These are phyloP conservation scores for Cinnamomum chago DNA, from an alignment of 164 flowering plant species.

Conservation along the genomic window DNA sequence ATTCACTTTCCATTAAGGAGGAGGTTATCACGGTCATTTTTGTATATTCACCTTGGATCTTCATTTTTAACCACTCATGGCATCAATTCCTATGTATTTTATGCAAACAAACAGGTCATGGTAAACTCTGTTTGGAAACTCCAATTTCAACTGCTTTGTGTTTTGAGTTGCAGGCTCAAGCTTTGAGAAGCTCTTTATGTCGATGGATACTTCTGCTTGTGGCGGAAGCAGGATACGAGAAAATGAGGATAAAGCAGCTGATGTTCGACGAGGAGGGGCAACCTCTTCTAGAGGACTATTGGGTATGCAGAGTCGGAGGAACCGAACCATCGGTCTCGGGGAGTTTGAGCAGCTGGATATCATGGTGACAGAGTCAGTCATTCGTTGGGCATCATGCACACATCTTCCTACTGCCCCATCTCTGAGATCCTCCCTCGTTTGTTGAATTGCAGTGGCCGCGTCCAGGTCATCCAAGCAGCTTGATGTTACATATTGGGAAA, in stretches of 20 bases:
- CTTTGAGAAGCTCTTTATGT: slow-evolving; percentile 29
- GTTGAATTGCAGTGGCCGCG: slow-evolving; percentile 25
- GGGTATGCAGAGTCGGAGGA: slow-evolving; percentile 60
- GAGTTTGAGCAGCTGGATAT: slow-evolving; percentile 71
- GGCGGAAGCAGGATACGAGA: slow-evolving; percentile 15
- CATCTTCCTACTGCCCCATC: slow-evolving; percentile 59
- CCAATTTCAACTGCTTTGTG: slow-evolving; percentile 1
- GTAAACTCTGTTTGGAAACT: neutral
- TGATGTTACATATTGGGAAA: neutral
- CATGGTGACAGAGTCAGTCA: slow-evolving; percentile 69
- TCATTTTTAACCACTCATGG: too few species aligned
- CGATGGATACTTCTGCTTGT: slow-evolving; percentile 22
- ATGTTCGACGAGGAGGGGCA: slow-evolving; percentile 32
- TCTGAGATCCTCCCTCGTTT: slow-evolving; percentile 72
- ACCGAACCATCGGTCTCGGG: slow-evolving; percentile 78
- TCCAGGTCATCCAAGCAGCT: neutral
- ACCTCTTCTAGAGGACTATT: slow-evolving; percentile 27
- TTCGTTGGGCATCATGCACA: slow-evolving; percentile 95
- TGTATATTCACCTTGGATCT: too few species aligned
- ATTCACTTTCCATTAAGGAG: too few species aligned
- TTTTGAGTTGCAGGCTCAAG: slow-evolving; percentile 31
- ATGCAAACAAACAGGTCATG: too few species aligned
- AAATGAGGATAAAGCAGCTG: slow-evolving; percentile 25
- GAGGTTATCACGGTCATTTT: too few species aligned
- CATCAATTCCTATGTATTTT: neutral